phyloP scores from a whole-genome alignment of 371 early-diverging fungal genomes.

The Quaeritorhiza haematococci region DNA sequence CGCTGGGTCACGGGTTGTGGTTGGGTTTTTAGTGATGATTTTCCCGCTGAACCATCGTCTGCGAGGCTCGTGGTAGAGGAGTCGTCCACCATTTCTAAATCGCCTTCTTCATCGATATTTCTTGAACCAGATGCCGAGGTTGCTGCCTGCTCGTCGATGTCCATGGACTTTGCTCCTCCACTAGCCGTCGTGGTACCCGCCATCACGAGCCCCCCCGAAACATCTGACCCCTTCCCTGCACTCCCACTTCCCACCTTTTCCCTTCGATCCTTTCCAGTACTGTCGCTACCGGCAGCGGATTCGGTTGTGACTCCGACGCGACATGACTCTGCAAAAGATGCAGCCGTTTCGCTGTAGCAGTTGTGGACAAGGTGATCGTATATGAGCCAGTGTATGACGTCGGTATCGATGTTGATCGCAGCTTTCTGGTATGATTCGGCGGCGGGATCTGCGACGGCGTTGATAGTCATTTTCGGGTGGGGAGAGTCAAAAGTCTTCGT shows the following conservation, averaged over 20 bases:
- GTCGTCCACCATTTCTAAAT: not conserved
- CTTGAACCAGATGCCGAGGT: not conserved
- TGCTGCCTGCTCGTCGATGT: not conserved
- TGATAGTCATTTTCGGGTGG: no score
- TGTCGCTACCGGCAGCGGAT: not conserved
- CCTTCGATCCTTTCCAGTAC: not conserved
- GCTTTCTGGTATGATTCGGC: slow-evolving; percentile 5
- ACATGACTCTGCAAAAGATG: slow-evolving; percentile 18
- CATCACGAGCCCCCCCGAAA: no score
- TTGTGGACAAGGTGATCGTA: slow-evolving; percentile 41
- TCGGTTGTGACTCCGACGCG: not conserved
- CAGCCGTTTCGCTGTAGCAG: slow-evolving; percentile 35
- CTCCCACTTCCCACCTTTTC: not conserved
- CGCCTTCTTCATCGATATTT: slow-evolving; percentile 3
- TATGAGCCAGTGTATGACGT: slow-evolving; percentile 24
- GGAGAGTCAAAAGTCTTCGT: no score
- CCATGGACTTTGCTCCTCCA: not conserved
- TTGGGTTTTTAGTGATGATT: no score
- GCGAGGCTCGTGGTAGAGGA: not conserved
- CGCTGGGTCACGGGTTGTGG: no score
- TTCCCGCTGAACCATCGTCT: no score
- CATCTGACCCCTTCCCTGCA: not conserved
- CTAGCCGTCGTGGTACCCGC: no score
- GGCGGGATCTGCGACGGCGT: slow-evolving; percentile 2
- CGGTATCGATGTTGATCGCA: slow-evolving; percentile 3